These are phyloP conservation scores for Arxiozyma heterogenica DNA, from an alignment of 1,139 yeast genomes.

Conservation along the genomic window DNA sequence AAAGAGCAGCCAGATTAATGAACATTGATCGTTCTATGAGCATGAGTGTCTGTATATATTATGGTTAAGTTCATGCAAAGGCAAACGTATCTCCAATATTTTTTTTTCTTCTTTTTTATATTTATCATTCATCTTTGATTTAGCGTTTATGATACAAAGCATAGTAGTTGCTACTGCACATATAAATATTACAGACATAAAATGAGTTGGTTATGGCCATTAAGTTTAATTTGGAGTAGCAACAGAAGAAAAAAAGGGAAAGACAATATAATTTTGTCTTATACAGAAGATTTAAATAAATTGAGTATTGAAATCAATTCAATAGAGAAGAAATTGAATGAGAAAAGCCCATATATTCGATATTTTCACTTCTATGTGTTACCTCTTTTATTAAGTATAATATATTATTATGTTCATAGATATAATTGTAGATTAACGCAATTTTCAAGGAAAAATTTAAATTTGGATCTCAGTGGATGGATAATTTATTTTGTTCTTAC, in stretches of 20 bases:
- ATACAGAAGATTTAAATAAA: background rate
- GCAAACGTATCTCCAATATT: too few relatives aligned
- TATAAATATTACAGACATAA: too few relatives aligned
- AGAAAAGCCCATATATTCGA: background rate
- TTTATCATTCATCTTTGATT: too few relatives aligned
- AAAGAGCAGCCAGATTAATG: too few relatives aligned
- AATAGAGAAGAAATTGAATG: background rate
- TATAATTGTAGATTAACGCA: too few relatives aligned
- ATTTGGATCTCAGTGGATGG: background rate
- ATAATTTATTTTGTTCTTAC: too few relatives aligned
- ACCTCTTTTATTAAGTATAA: background rate
- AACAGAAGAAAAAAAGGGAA: background rate
- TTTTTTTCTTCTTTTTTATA: too few relatives aligned
- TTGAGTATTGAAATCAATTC: constrained; percentile 1
- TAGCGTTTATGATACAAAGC: too few relatives aligned
- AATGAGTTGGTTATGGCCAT: background rate
- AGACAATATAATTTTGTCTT: background rate
- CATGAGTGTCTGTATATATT: too few relatives aligned
- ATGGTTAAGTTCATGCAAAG: too few relatives aligned
- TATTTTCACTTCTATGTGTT: background rate
- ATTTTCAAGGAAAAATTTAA: background rate
- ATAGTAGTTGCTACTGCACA: background rate
- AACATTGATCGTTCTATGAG: too few relatives aligned
- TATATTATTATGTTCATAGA: background rate
- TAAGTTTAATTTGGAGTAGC: background rate